A percentile compares a stretch with the other conserved stretches of the same genome.
These are phyloP conservation scores for Magnolia officinalis DNA, from an alignment of 164 flowering plant species.

Conservation along the genomic window DNA sequence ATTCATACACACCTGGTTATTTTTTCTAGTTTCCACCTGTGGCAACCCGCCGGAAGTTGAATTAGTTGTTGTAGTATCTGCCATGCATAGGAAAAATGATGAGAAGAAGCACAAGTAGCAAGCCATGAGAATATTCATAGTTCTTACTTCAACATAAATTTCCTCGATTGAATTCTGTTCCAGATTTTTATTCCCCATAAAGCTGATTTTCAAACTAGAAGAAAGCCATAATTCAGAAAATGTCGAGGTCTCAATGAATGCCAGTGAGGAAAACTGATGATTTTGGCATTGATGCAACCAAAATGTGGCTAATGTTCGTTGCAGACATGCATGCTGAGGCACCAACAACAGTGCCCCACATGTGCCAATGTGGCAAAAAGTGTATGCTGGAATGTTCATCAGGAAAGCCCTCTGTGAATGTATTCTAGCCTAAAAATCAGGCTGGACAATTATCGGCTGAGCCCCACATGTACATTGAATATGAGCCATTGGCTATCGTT, in stretches of 20 bases:
- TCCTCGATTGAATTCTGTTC: neutral
- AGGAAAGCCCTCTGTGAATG: neutral
- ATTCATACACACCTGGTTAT: constrained; percentile 17
- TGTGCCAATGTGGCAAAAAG: neutral
- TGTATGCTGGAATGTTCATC: neutral
- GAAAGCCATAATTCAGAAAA: no score
- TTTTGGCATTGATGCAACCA: neutral
- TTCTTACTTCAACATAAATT: neutral
- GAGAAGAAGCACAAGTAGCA: neutral
- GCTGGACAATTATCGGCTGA: no score
- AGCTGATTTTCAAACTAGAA: neutral
- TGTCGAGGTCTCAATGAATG: no score
- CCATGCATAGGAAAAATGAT: neutral
- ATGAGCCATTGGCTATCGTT: neutral
- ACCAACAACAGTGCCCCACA: neutral
- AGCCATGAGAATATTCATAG: neutral
- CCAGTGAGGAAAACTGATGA: neutral
- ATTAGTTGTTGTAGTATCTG: constrained; percentile 2
- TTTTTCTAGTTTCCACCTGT: neutral
- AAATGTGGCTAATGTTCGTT: neutral
- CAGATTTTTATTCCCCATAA: neutral
- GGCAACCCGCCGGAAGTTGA: constrained; percentile 7
- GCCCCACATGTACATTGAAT: neutral
- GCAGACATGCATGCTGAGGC: neutral
- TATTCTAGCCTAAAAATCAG: no score